Evolutionary conservation across 352 stramenopile species (phyloP).

Genomic region (Globisporangium sylvaticum): DNA sequence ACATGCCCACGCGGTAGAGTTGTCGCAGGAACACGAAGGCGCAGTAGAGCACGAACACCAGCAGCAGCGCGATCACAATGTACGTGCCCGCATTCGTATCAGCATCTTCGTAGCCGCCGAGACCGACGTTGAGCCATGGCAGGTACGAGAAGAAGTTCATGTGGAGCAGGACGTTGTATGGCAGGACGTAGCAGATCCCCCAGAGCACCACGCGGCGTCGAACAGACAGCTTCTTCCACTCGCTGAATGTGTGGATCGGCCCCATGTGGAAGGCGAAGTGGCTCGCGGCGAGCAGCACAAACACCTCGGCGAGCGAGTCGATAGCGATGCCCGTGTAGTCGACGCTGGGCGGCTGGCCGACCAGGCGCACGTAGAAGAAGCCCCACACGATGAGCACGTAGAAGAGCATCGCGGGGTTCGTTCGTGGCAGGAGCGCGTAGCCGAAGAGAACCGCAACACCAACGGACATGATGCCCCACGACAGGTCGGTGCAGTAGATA

Average conservation of each 20-base stretch:
- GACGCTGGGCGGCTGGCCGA: constrained; percentile 54
- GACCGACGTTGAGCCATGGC: constrained; percentile 67
- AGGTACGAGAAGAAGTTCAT: constrained; percentile 72
- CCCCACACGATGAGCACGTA: constrained; percentile 53
- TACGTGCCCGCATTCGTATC: constrained; percentile 56
- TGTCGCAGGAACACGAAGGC: constrained; percentile 36
- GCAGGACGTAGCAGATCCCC: constrained; percentile 57
- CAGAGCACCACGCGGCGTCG: constrained; percentile 46
- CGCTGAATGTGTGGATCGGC: constrained; percentile 39
- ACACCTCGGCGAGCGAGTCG: constrained; percentile 49
- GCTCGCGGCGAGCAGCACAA: constrained; percentile 55
- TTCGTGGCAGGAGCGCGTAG: constrained; percentile 45
- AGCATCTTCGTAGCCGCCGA: constrained; percentile 56
- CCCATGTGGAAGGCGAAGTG: constrained; percentile 40
- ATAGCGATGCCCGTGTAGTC: constrained; percentile 57
- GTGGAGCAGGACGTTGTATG: constrained; percentile 69
- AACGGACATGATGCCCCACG: constrained; percentile 59
- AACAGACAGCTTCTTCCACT: constrained; percentile 30
- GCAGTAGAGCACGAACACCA: constrained; percentile 27
- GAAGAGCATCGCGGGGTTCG: constrained; percentile 43
- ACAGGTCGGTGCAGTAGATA: constrained; percentile 62
- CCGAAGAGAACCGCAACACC: constrained; percentile 36
- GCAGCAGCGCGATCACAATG: constrained; percentile 41
- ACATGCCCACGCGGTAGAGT: constrained; percentile 37
- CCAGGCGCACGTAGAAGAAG: constrained; percentile 68